Evolutionary conservation across 176 grass and related monocot species (phyloP).

Genomic region (Themeda triandra): DNA sequence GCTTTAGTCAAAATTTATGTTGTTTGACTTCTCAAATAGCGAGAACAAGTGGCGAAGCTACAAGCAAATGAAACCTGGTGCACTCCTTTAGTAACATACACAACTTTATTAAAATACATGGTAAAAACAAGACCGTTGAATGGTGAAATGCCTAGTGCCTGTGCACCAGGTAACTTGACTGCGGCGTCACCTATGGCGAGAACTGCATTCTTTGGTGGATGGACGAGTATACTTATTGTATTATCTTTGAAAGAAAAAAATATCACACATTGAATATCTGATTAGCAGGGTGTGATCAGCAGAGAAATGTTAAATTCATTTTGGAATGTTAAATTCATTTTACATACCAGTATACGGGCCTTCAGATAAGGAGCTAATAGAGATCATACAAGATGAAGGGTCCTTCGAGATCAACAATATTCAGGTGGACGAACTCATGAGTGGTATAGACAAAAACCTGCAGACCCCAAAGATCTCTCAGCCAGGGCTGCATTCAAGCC

Average conservation of each 20-base stretch:
- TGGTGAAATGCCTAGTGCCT: too few relatives aligned
- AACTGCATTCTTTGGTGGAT: too few relatives aligned
- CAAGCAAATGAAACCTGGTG: too few relatives aligned
- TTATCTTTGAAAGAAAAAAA: neutral
- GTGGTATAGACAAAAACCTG: neutral
- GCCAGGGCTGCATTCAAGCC: neutral
- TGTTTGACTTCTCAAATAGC: too few relatives aligned
- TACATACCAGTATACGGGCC: constrained; percentile 10
- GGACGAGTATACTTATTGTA: neutral
- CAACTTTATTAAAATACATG: too few relatives aligned
- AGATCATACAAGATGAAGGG: constrained; percentile 11
- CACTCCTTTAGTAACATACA: too few relatives aligned
- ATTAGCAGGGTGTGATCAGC: neutral
- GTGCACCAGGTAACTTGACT: too few relatives aligned
- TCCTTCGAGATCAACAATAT: constrained; percentile 1
- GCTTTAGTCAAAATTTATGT: too few relatives aligned
- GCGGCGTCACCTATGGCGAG: too few relatives aligned
- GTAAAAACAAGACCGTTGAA: too few relatives aligned
- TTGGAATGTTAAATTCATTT: constrained; percentile 14
- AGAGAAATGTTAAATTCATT: neutral
- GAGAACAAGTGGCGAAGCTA: too few relatives aligned
- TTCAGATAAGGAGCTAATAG: neutral
- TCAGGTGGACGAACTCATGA: neutral
- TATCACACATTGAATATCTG: neutral
- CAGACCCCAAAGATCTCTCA: neutral